Evolutionary conservation across 208 protist genomes (phyloP).

Genomic region (Trypanosoma vivax): DNA sequence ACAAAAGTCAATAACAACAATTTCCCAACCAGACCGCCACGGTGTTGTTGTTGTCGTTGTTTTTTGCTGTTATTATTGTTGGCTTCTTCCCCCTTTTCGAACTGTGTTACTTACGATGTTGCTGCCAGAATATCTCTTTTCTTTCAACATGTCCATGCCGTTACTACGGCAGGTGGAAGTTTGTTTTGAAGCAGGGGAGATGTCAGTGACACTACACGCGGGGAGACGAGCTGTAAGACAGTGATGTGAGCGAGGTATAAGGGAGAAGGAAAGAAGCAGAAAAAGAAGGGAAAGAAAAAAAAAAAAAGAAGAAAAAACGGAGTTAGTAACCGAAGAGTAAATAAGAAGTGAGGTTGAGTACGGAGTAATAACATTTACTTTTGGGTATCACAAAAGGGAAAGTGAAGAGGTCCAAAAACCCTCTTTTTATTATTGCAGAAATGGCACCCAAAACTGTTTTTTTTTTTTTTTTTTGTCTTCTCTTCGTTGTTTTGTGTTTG

Average conservation of each 20-base stretch:
- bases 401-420: neutral
- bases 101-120: no score
- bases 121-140: no score
- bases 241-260: neutral
- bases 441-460: neutral
- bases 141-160: no score
- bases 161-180: no score
- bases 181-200: no score
- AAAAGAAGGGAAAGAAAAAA: neutral
- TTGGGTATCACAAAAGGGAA: neutral
- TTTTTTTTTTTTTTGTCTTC: constrained; percentile 9
- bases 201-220: no score
- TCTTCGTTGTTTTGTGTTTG: constrained; percentile 1
- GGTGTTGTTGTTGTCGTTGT: no score
- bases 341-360: neutral
- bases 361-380: neutral
- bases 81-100: no score
- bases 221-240: no score
- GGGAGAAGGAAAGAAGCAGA: neutral
- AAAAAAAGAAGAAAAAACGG: neutral
- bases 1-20: no score
- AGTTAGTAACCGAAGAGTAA: neutral
- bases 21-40: no score
- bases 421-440: neutral
- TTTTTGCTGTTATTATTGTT: no score